These are phyloP conservation scores for Orbilia quercus DNA, from an alignment of 2,329 filamentous ascomycete species.

Conservation along the genomic window DNA sequence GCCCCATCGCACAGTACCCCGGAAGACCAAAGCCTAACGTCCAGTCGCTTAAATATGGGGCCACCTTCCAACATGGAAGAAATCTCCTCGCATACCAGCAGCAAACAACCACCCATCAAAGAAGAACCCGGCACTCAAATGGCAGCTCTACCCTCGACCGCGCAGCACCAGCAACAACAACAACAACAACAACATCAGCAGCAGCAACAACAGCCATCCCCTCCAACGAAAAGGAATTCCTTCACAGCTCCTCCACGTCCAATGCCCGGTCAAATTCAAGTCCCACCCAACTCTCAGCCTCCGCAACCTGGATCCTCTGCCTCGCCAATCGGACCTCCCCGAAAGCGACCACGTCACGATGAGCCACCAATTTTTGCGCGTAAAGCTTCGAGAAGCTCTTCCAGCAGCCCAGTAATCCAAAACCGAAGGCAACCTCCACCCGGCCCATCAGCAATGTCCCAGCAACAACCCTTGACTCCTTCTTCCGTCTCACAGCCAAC, in stretches of 20 bases:
- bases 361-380: constrained; percentile 69
- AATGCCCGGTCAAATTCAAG: constrained; percentile 44
- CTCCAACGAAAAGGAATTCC: constrained; percentile 42
- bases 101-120: constrained; percentile 41
- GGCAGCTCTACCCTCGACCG: constrained; percentile 18
- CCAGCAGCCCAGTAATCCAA: constrained; percentile 64
- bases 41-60: constrained; percentile 52
- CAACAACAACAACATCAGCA: constrained; percentile 36
- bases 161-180: constrained; percentile 37
- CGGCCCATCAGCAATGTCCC: constrained; percentile 59
- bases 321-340: constrained; percentile 62
- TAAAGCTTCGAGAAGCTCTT: constrained; percentile 64
- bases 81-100: constrained; percentile 10
- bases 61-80: constrained; percentile 51
- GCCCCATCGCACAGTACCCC: constrained; percentile 25
- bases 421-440: constrained; percentile 60
- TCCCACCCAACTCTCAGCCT: constrained; percentile 50
- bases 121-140: constrained; percentile 49
- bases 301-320: constrained; percentile 53
- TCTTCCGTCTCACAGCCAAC: constrained; percentile 34
- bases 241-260: constrained; percentile 47
- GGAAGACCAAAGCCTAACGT: constrained; percentile 44
- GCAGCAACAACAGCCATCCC: constrained; percentile 42
- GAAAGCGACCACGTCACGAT: constrained; percentile 67
- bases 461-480: constrained; percentile 61